Conservation (phyloP, 352 stramenopile species). For the Phytophthora macrochlamydospora region DNA sequence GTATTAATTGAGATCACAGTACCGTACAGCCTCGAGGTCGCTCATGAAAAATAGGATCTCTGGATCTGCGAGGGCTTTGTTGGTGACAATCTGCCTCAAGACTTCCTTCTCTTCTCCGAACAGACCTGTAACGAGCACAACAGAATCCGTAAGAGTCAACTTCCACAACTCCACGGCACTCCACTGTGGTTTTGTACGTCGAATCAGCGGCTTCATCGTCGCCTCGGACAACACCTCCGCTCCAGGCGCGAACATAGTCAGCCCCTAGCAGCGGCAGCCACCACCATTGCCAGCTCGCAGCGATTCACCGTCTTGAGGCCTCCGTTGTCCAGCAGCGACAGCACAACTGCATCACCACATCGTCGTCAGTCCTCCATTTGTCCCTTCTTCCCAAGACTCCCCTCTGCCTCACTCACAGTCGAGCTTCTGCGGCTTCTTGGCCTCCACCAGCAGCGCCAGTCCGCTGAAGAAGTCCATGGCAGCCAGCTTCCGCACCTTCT, state of each 20-base stretch:
- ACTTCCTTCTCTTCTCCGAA: conserved; percentile 53
- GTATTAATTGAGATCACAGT: too few relatives aligned
- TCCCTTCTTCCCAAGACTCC: not conserved
- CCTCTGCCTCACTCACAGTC: conserved; percentile 45
- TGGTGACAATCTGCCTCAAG: conserved; percentile 41
- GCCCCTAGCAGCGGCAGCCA: conserved; percentile 44
- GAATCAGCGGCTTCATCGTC: conserved; percentile 47
- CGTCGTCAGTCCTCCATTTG: not conserved
- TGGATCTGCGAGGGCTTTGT: conserved; percentile 65
- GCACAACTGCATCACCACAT: conserved; percentile 42
- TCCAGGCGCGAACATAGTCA: conserved; percentile 60
- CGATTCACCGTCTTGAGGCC: conserved; percentile 60
- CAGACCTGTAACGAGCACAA: conserved; percentile 33
- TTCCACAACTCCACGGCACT: not conserved
- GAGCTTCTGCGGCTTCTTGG: conserved; percentile 70
- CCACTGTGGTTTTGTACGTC: conserved; percentile 34
- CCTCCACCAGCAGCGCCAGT: conserved; percentile 57
- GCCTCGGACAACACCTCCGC: conserved; percentile 30
- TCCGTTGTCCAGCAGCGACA: conserved; percentile 68
- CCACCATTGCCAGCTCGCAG: conserved; percentile 66
- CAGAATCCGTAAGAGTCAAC: not conserved
- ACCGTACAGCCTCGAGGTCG: conserved; percentile 60
- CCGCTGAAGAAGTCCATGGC: conserved; percentile 71
- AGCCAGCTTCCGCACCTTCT: conserved; percentile 29
- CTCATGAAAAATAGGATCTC: conserved; percentile 84